Conservation (phyloP, 495 filamentous ascomycete species). For the Hyphodiscus hymeniophilus region DNA sequence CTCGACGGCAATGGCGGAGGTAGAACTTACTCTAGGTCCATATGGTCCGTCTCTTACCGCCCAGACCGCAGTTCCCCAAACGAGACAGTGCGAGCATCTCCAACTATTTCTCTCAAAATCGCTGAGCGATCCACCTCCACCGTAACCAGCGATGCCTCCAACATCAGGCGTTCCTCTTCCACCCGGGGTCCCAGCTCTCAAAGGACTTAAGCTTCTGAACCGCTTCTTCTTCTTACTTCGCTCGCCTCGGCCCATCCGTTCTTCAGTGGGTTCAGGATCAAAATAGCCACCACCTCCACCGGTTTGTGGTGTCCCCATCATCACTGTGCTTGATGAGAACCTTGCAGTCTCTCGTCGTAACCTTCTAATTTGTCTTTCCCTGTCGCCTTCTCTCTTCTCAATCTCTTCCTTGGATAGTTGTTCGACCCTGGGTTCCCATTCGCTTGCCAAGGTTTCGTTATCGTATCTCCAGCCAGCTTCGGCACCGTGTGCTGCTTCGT, state of each 20-base stretch:
- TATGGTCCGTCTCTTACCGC: conserved; percentile 85
- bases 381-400: conserved; percentile 91
- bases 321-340: conserved; percentile 77
- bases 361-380: conserved; percentile 82
- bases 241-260: conserved; percentile 75
- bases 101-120: conserved; percentile 79
- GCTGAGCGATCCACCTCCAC: conserved; percentile 53
- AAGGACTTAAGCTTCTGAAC: conserved; percentile 80
- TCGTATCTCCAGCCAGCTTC: conserved; percentile 95
- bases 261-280: conserved; percentile 46
- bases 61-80: conserved; percentile 89
- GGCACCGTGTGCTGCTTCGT: conserved; percentile 67
- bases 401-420: conserved; percentile 90
- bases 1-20: not conserved
- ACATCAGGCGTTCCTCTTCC: conserved; percentile 71
- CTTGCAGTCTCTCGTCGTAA: conserved; percentile 85
- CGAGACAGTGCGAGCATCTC: conserved; percentile 83
- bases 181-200: conserved; percentile 58
- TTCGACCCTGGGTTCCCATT: conserved; percentile 94
- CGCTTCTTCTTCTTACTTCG: conserved; percentile 88
- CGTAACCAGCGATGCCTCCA: conserved; percentile 50
- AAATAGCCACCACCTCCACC: conserved; percentile 49
- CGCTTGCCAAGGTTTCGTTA: conserved; percentile 75
- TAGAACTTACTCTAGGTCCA: conserved; percentile 65
- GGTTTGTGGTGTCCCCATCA: conserved; percentile 53